A percentile compares a stretch with the other conserved stretches of the same genome.
These are phyloP conservation scores for Protomyces arabidopsidicola DNA, from an alignment of 1,139 yeast species.

Conservation along the genomic window DNA sequence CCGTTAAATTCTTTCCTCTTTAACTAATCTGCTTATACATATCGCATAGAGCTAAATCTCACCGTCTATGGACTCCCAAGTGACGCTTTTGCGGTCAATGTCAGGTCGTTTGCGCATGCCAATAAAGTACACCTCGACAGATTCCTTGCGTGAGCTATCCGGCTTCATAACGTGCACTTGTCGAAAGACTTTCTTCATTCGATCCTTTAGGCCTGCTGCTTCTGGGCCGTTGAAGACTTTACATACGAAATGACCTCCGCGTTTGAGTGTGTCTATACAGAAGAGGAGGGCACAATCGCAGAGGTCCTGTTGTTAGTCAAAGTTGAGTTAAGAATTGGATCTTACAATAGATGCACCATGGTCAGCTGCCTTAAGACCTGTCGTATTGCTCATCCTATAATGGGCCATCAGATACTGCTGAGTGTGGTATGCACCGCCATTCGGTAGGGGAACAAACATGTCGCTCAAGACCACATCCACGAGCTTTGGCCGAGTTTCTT, in stretches of 20 bases:
- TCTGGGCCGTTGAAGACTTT: constrained; percentile 70
- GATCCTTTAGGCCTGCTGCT: constrained; percentile 52
- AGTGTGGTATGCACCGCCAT: constrained; percentile 65
- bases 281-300: constrained; percentile 87
- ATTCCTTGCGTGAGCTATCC: constrained; percentile 54
- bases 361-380: constrained; percentile 60
- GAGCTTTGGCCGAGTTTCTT: constrained; percentile 29
- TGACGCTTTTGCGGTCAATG: background rate
- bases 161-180: constrained; percentile 58
- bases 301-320: constrained; percentile 49
- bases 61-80: background rate
- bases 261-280: constrained; percentile 61
- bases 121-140: constrained; percentile 70
- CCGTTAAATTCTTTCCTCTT: constrained; percentile 8
- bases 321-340: background rate
- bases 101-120: constrained; percentile 19
- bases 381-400: constrained; percentile 68
- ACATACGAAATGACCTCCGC: constrained; percentile 68
- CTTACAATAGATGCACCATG: constrained; percentile 56
- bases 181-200: constrained; percentile 57
- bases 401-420: constrained; percentile 62
- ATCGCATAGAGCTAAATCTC: background rate
- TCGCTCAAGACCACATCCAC: constrained; percentile 78
- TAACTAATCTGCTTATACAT: background rate
- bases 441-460: constrained; percentile 73